Percentiles rank a stretch among this genome's conserved stretches.
Evolutionary conservation across 2,329 filamentous ascomycete genomes (phyloP).

Genomic region (Phialophora verrucosa): DNA sequence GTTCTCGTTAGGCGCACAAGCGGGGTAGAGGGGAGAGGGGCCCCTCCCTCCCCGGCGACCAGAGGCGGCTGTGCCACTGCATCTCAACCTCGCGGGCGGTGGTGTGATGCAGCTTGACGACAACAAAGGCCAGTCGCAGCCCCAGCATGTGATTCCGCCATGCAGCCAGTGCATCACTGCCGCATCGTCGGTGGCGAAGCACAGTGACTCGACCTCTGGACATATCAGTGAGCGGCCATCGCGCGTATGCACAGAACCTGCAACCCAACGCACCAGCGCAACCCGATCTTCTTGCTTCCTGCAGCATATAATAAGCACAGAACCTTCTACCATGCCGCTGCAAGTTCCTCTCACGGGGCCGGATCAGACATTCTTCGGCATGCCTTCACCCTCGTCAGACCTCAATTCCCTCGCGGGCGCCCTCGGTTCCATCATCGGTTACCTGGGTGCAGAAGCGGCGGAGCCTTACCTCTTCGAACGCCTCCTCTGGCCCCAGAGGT

Average conservation of each 20-base stretch:
- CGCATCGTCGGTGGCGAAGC: constrained; percentile 7
- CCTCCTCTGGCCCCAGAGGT: constrained; percentile 6
- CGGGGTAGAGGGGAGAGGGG: neutral
- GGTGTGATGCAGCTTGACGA: constrained; percentile 1
- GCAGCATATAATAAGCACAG: neutral
- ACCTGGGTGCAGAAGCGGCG: constrained; percentile 7
- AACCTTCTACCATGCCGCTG: constrained; percentile 2
- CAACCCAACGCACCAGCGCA: constrained; percentile 2
- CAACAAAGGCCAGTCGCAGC: neutral
- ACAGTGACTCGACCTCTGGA: neutral
- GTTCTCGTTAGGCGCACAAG: neutral
- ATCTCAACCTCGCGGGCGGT: neutral
- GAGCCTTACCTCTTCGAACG: constrained; percentile 7
- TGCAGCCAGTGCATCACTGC: neutral
- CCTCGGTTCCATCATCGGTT: constrained; percentile 10
- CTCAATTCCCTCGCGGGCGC: constrained; percentile 11
- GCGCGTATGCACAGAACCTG: constrained; percentile 1
- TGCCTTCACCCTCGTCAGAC: neutral
- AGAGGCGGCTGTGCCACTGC: neutral
- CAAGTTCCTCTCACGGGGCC: neutral
- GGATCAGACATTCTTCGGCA: constrained; percentile 2
- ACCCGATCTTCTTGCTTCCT: neutral
- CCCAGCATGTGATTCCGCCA: neutral
- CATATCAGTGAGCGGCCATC: neutral
- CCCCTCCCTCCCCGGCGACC: no score